A percentile compares a stretch with the other conserved stretches of the same genome.
These are phyloP conservation scores for Lipomyces chichibuensis DNA, from an alignment of 805 yeast species.

Conservation along the genomic window DNA sequence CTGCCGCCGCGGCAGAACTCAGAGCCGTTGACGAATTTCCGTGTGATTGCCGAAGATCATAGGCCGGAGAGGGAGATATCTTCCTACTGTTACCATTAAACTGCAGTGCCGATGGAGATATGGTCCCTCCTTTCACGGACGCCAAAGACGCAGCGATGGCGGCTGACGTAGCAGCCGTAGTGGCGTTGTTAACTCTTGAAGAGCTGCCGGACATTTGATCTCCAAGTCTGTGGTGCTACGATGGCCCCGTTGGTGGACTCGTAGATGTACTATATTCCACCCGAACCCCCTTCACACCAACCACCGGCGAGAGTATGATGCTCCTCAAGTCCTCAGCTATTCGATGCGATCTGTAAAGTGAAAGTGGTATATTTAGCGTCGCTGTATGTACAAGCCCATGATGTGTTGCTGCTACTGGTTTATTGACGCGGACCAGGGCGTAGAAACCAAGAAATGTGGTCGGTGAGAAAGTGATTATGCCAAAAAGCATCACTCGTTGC, in stretches of 20 bases:
- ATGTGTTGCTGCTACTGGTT: background rate
- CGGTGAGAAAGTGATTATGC: background rate
- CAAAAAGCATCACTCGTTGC: too few relatives aligned
- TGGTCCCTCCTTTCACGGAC: background rate
- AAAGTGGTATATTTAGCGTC: background rate
- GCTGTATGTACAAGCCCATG: background rate
- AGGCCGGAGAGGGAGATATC: background rate
- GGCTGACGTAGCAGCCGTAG: constrained; percentile 4
- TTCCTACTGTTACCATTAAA: background rate
- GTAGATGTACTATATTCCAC: background rate
- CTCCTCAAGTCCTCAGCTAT: background rate
- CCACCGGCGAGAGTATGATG: background rate
- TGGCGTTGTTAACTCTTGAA: background rate
- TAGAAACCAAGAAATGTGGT: background rate
- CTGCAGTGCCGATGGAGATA: background rate
- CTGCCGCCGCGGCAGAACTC: constrained; percentile 4
- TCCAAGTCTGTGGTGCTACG: background rate
- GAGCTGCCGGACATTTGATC: background rate
- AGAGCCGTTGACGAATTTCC: background rate
- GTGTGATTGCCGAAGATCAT: background rate
- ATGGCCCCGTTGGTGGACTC: background rate
- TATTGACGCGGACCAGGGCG: background rate
- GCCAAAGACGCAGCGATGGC: constrained; percentile 9
- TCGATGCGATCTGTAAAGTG: background rate
- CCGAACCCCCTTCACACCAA: background rate